A percentile compares a stretch with the other conserved stretches of the same genome.
These are phyloP conservation scores for Skeletonema marinoi DNA, from an alignment of 108 stramenopile genomes.

Conservation along the genomic window DNA sequence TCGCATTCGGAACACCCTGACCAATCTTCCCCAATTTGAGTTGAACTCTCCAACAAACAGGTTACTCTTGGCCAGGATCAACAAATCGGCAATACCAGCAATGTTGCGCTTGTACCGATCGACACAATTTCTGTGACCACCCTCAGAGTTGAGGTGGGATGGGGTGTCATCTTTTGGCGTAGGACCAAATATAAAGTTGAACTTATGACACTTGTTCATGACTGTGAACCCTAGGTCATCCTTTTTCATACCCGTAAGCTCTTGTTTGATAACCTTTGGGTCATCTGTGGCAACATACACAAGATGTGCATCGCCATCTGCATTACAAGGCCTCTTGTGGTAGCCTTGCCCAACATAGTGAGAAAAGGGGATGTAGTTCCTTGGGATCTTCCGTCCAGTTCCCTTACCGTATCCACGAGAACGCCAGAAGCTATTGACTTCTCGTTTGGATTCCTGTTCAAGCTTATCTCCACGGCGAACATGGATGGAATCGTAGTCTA, in stretches of 20 bases:
- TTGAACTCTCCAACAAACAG: constrained; percentile 34
- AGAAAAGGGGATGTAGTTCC: constrained; percentile 32
- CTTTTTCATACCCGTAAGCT: constrained; percentile 62
- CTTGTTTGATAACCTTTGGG: constrained; percentile 5
- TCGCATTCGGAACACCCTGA: constrained; percentile 17
- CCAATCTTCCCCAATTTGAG: constrained; percentile 33
- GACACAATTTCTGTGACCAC: constrained; percentile 12
- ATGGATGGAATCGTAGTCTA: constrained; percentile 34
- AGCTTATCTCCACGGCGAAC: constrained; percentile 40
- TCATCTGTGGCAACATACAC: constrained; percentile 45
- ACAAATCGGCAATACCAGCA: constrained; percentile 39
- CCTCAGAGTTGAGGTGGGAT: constrained; percentile 17
- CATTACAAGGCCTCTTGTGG: constrained; percentile 7
- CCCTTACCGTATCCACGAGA: constrained; percentile 1
- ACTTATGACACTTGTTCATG: constrained; percentile 61
- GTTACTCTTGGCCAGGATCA: constrained; percentile 29
- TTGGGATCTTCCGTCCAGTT: not conserved
- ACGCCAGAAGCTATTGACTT: constrained; percentile 12
- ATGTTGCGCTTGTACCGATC: constrained; percentile 36
- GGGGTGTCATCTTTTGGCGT: not conserved
- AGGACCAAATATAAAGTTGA: constrained; percentile 32
- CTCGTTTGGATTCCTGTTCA: constrained; percentile 11
- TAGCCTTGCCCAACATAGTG: constrained; percentile 23
- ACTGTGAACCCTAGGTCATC: constrained; percentile 45
- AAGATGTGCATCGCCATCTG: constrained; percentile 1